These are phyloP conservation scores for Fusarium pseudoanthophilum DNA, from an alignment of 2,329 filamentous ascomycete genomes.

Conservation along the genomic window DNA sequence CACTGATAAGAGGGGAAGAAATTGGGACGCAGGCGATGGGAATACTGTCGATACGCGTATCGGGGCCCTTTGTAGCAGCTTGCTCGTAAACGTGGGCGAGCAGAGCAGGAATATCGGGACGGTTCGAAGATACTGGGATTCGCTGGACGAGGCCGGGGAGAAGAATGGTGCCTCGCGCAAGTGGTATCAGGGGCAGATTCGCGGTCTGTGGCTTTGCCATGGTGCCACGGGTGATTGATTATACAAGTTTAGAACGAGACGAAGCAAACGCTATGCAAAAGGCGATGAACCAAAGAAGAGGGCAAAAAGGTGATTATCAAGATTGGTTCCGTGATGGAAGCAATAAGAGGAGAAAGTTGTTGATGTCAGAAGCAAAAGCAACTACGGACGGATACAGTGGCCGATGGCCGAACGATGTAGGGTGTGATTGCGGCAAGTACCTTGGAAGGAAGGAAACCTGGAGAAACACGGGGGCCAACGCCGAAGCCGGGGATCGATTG, in stretches of 20 bases:
- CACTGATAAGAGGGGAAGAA: slow-evolving; percentile 77
- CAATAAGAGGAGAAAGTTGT: slow-evolving; percentile 18
- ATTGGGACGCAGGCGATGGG: slow-evolving; percentile 90
- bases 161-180: slow-evolving; percentile 82
- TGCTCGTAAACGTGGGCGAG: slow-evolving; percentile 86
- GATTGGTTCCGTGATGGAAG: slow-evolving; percentile 2
- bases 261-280: slow-evolving; percentile 18
- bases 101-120: slow-evolving; percentile 88
- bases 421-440: slow-evolving; percentile 17
- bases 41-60: slow-evolving; percentile 72
- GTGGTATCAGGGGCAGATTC: slow-evolving; percentile 80
- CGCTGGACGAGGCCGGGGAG: slow-evolving; percentile 87
- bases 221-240: slow-evolving; percentile 35
- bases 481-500: slow-evolving; percentile 41
- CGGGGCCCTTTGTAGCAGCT: slow-evolving; percentile 73
- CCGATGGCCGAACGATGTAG: slow-evolving; percentile 21
- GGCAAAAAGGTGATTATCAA: background rate
- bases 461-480: slow-evolving; percentile 43
- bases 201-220: slow-evolving; percentile 57
- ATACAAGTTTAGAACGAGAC: background rate
- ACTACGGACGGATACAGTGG: slow-evolving; percentile 26
- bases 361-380: slow-evolving; percentile 40
- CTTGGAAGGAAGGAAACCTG: slow-evolving; percentile 39
- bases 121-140: slow-evolving; percentile 80
- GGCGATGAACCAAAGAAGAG: slow-evolving; percentile 1